Percentiles rank a stretch among this genome's conserved stretches.
phyloP scores from a whole-genome alignment of 2,329 filamentous ascomycete genomes.

The Colletotrichum tropicale region DNA sequence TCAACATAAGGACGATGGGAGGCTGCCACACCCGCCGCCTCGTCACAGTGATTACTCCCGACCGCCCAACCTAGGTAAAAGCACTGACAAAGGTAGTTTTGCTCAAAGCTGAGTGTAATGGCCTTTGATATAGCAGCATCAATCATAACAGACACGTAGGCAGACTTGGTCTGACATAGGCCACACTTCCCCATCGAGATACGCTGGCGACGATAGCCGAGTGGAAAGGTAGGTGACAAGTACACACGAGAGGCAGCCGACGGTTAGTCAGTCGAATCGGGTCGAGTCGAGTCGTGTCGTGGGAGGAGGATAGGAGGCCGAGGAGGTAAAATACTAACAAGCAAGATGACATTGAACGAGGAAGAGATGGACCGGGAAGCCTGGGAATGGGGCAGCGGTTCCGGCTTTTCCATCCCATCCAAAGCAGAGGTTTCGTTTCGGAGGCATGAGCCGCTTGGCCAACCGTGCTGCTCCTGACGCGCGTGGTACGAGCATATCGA shows the following conservation, averaged over 20 bases:
- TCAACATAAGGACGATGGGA: neutral
- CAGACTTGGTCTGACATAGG: neutral
- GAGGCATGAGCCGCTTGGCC: constrained; percentile 1
- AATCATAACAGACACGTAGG: neutral
- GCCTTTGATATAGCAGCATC: neutral
- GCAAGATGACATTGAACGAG: neutral
- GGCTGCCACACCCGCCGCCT: neutral
- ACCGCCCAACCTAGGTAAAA: neutral
- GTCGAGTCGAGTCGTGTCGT: neutral
- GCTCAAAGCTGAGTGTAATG: neutral
- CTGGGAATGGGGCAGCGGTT: neutral
- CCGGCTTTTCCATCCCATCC: constrained; percentile 8
- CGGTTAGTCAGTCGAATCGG: neutral
- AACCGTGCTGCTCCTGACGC: constrained; percentile 13
- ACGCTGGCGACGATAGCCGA: neutral
- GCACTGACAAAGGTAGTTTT: neutral
- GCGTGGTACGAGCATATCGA: neutral
- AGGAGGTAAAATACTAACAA: neutral
- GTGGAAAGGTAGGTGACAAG: neutral
- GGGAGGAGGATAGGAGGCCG: neutral
- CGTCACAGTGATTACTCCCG: neutral
- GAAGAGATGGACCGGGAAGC: neutral
- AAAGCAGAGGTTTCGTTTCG: constrained; percentile 8
- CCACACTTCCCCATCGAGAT: neutral
- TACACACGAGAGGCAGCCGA: neutral